These are phyloP conservation scores for Echeveria elegans DNA, from an alignment of 164 flowering plant species.

Conservation along the genomic window DNA sequence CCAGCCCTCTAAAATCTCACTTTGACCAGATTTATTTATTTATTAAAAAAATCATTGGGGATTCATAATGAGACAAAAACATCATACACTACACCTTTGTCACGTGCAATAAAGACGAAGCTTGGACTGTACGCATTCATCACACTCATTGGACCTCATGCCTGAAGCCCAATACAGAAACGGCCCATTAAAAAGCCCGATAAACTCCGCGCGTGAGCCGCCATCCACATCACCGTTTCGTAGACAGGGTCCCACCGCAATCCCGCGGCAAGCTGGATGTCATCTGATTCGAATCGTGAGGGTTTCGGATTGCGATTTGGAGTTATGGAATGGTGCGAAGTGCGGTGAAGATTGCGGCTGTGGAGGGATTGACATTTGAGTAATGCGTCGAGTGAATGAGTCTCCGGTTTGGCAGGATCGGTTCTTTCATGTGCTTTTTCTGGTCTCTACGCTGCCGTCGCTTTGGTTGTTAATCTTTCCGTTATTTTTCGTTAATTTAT, in stretches of 20 bases:
- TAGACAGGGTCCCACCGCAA: not conserved
- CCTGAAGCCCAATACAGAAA: not conserved
- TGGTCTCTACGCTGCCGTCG: constrained; percentile 58
- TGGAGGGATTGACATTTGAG: constrained; percentile 19
- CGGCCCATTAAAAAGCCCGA: not conserved
- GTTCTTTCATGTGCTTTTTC: constrained; percentile 63
- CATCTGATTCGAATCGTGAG: too few relatives aligned
- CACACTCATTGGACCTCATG: too few relatives aligned
- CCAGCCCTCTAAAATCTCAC: not conserved
- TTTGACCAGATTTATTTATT: not conserved
- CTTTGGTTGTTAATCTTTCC: constrained; percentile 31
- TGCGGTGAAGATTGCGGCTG: constrained; percentile 21
- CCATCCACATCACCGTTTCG: not conserved
- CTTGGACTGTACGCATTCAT: not conserved
- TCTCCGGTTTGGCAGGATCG: constrained; percentile 75
- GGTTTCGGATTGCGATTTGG: too few relatives aligned
- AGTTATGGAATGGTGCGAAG: constrained; percentile 11
- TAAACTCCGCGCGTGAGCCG: not conserved
- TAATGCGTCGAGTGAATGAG: constrained; percentile 40
- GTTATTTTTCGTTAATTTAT: too few relatives aligned
- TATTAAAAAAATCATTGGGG: not conserved
- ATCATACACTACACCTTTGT: not conserved
- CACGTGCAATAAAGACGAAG: not conserved
- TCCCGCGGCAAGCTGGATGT: not conserved
- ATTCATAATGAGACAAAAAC: not conserved